Base-by-base conservation (phyloP, 805 yeast species). In the Yueomyces sp. region DNA sequence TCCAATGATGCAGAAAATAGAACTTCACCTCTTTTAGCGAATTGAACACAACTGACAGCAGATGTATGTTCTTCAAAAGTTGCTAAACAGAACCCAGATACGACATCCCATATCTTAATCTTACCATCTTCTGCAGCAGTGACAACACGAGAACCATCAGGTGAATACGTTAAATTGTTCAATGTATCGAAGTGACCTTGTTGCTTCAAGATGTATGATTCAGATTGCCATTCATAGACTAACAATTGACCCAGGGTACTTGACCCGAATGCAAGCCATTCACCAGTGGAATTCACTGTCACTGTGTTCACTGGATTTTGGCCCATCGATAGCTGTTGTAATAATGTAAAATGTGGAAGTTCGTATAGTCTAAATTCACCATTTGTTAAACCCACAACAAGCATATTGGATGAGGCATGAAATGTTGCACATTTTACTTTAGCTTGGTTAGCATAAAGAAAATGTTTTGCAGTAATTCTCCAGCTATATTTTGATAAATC, bases 151-250 rank as follows among this genome's bases (percentile, higher is more conserved):
- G 94, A 75, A 1, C 97, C 98, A 66, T 92, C 98, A 0, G 96
- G 96, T 0, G 96, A 85, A 55, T 92, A 92, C 33, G 82, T 76
- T 39, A 92, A 59, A 12, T 86, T 72, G 56, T 86, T 90, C 61
- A 87, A 76, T 0, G 95, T 70, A 61, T 92, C 98, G 57, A 85
- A 90, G 64, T 92, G 98, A 28, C 97, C 96, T 64, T 92, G 98
- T 60, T 92, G 98, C 59, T 90, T 88, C 50, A 92, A 68, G 40
- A 92, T 82, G 58, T 90, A 92, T 0, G 96, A 85, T 61, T 92
- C 98, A 4, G 95, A 84, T 66, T 92, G 96, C 98, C 98, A 92
- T 69, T 92, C 98, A 69, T 94, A 92, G 0, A 92, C 98, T 45
- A 92, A 66, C 46, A 92, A 66, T 64, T 92, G 98, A n/a, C 98